These are phyloP conservation scores for Lactifluus echinatus DNA, from an alignment of 768 basidiomycete species.

Conservation along the genomic window DNA sequence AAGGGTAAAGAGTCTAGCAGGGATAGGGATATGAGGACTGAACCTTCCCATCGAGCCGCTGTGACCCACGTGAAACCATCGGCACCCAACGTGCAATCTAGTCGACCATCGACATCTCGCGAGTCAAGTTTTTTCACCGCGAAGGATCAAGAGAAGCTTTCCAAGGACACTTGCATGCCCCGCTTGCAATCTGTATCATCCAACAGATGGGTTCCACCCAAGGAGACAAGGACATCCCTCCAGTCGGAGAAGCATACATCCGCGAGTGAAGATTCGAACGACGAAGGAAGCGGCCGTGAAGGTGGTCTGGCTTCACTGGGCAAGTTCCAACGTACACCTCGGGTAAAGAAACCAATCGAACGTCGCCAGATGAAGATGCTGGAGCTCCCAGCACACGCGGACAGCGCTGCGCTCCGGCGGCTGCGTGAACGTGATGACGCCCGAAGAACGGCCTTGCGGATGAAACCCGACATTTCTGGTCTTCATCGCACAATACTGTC, in stretches of 20 bases:
- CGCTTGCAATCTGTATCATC: slow-evolving; percentile 30
- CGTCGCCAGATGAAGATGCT: slow-evolving; percentile 58
- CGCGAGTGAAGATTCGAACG: slow-evolving; percentile 33
- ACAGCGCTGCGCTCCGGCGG: slow-evolving; percentile 41
- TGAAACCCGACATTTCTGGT: slow-evolving; percentile 74
- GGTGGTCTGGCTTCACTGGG: slow-evolving; percentile 23
- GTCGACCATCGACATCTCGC: slow-evolving; percentile 6
- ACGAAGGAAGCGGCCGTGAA: slow-evolving; percentile 32
- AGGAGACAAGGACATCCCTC: background rate
- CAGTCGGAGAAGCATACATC: slow-evolving; percentile 4
- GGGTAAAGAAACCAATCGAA: slow-evolving; percentile 46
- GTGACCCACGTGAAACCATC: background rate
- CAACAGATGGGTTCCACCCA: slow-evolving; percentile 15
- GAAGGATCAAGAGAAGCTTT: slow-evolving; percentile 31
- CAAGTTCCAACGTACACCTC: slow-evolving; percentile 26
- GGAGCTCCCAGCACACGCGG: slow-evolving; percentile 38
- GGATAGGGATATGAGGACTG: background rate
- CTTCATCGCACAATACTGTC: slow-evolving; percentile 73
- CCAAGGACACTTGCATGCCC: slow-evolving; percentile 32
- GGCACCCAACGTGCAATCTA: background rate
- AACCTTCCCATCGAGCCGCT: background rate
- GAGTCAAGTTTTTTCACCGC: slow-evolving; percentile 23
- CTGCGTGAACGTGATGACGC: slow-evolving; percentile 51
- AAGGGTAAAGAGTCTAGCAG: background rate
- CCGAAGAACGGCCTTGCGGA: slow-evolving; percentile 52